Evolutionary conservation across 768 basidiomycete genomes (phyloP).

Genomic region (Hemileccinum rubropunctum): DNA sequence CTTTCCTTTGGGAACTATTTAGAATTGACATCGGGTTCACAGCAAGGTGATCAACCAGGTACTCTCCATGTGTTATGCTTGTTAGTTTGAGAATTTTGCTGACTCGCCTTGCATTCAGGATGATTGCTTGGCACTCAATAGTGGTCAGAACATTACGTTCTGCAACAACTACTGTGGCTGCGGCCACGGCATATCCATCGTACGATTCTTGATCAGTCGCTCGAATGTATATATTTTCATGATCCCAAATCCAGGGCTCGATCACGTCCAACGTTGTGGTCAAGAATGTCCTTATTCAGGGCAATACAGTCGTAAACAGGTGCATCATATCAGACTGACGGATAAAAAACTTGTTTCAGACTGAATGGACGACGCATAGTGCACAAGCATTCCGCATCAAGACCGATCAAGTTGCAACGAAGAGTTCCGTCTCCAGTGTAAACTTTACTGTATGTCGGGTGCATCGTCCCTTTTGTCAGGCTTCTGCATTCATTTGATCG

Average conservation of each 20-base stretch:
- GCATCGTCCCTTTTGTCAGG: no score
- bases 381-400: constrained; percentile 63
- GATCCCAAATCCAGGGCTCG: constrained; percentile 43
- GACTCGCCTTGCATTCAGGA: constrained; percentile 35
- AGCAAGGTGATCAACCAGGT: constrained; percentile 30
- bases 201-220: no score
- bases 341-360: background rate
- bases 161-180: constrained; percentile 48
- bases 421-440: constrained; percentile 47
- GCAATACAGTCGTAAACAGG: constrained; percentile 59
- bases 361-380: constrained; percentile 25
- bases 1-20: background rate
- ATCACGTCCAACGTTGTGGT: constrained; percentile 47
- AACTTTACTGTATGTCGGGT: constrained; percentile 42
- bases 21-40: background rate
- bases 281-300: constrained; percentile 43
- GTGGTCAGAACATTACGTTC: constrained; percentile 45
- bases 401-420: constrained; percentile 44
- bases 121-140: constrained; percentile 59
- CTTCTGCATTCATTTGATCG: constrained; percentile 1
- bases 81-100: background rate
- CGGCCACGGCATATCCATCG: no score
- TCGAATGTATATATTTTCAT: background rate
- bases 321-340: constrained; percentile 17
- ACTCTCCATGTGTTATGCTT: background rate